These are phyloP conservation scores for Borovskyia barvae DNA, from an alignment of 208 protist genomes.

Conservation along the genomic window DNA sequence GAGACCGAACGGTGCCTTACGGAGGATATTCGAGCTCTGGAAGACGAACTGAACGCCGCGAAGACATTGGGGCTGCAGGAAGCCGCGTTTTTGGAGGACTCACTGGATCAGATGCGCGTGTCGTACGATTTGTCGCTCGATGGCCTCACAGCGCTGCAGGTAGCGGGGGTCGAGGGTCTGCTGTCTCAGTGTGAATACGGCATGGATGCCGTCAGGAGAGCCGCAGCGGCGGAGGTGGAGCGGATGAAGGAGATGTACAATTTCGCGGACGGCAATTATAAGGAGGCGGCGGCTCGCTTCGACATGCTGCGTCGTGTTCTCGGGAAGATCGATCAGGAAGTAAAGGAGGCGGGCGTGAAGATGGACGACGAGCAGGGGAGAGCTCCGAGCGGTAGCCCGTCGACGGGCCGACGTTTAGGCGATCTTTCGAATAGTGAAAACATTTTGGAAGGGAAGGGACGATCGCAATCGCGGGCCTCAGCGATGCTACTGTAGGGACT, in stretches of 20 bases:
- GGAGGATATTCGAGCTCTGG: conserved; percentile 19
- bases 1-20: conserved; percentile 19
- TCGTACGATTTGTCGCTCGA: conserved; percentile 26
- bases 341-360: conserved; percentile 41
- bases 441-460: conserved; percentile 11
- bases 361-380: conserved; percentile 20
- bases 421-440: conserved; percentile 29
- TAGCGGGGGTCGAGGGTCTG: conserved; percentile 30
- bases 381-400: background rate
- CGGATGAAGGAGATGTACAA: conserved; percentile 33
- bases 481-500: conserved; percentile 9
- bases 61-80: conserved; percentile 6
- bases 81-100: conserved; percentile 17
- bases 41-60: conserved; percentile 13
- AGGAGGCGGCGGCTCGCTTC: conserved; percentile 31
- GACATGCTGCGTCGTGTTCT: conserved; percentile 36
- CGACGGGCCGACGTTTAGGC: conserved; percentile 1
- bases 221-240: conserved; percentile 22
- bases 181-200: conserved; percentile 6
- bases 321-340: conserved; percentile 50
- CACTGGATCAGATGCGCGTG: conserved; percentile 14
- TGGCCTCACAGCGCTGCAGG: conserved; percentile 30
- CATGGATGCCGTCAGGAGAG: conserved; percentile 17
- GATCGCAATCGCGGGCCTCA: conserved; percentile 8
- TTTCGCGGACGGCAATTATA: conserved; percentile 30